Evolutionary conservation across 1,284 basidiomycete species (phyloP), one percentile per base, ranked within the genome.

Genomic region (Waitea zeae): DNA sequence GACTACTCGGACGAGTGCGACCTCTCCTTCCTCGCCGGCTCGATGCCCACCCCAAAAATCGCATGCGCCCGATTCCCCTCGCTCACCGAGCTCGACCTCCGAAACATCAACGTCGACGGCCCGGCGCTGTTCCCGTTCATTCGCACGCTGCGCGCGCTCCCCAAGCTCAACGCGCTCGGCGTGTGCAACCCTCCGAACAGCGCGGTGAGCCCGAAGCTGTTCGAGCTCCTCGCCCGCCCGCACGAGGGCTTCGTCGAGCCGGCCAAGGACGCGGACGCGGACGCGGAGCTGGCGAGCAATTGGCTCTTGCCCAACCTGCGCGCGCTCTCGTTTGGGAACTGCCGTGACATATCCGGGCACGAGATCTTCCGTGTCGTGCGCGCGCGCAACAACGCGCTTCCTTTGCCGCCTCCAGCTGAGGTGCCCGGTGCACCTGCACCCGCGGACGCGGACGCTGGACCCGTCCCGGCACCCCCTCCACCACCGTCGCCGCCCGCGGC

Each of bases 271-370:
- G n/a, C n/a, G n/a, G n/a, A n/a, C n/a, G n/a, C n/a, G n/a, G n/a
- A n/a, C n/a, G n/a, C 37, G 20, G 47, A 34, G 6, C 38, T 28
- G 22, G 33, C 40, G 22, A 26, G 22, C 17, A 18, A 27, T n/a
- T 54, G 53, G 53, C 41, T 56, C 1, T 42, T 54, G 9, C 53
- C 53, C 15, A 40, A 41, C 14, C 39, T 55, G 14, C 43, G 50
- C 31, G 53, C 50, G 3, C 41, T 55, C 12, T 49, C 46, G 33
- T 24, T 56, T 13, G 49, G 48, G 36, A 46, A 44, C 19, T 55
- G 49, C 34, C 38, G 46, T 4, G 53, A 53, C 38, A 40, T 56
- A 12, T 47, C 47, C 3, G 54, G 53, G 4, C 49, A 54, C 38
- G 53, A 54, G 37, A 33, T 56, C 20, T 38, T 53, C 3, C 44